Percentiles rank a stretch among this genome's conserved stretches.
Conservation (phyloP, 805 yeast genomes). For the Priceomyces haplophilus region DNA sequence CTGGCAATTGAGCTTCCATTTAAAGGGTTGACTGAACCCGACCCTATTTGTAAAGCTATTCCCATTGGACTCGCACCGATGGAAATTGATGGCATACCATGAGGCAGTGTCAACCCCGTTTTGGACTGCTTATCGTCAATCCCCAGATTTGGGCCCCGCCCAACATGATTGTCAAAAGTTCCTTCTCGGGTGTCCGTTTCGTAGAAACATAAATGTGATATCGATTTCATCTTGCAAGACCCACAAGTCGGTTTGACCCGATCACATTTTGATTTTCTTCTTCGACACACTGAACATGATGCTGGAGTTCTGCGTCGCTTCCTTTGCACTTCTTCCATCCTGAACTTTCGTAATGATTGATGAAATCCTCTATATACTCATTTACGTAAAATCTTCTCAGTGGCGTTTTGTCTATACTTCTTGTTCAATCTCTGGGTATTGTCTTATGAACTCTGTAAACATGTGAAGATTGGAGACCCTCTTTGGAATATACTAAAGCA, state of each 20-base stretch:
- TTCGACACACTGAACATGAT: constrained; percentile 44
- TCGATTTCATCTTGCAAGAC: constrained; percentile 39
- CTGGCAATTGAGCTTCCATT: too few species aligned
- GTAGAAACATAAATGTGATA: constrained; percentile 41
- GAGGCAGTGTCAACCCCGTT: neutral
- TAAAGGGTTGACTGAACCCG: too few species aligned
- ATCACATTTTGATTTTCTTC: constrained; percentile 43
- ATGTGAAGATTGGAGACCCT: too few species aligned
- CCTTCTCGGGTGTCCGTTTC: constrained; percentile 19
- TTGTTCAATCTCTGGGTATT: too few species aligned
- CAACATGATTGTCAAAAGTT: neutral
- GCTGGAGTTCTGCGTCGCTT: constrained; percentile 42
- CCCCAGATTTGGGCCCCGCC: neutral
- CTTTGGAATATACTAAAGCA: too few species aligned
- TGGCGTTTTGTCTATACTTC: too few species aligned
- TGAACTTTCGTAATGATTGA: neutral
- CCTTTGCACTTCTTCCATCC: constrained; percentile 25
- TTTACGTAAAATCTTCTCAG: too few species aligned
- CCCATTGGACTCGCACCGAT: neutral
- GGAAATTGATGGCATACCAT: neutral
- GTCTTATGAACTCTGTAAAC: too few species aligned
- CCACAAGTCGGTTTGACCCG: constrained; percentile 43
- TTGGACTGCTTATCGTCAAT: neutral
- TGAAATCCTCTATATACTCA: neutral
- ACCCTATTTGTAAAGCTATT: too few species aligned